A percentile compares a stretch with the other conserved stretches of the same genome.
Conservation (phyloP, 2,329 filamentous ascomycete species). For the Colletotrichum simmondsii region DNA sequence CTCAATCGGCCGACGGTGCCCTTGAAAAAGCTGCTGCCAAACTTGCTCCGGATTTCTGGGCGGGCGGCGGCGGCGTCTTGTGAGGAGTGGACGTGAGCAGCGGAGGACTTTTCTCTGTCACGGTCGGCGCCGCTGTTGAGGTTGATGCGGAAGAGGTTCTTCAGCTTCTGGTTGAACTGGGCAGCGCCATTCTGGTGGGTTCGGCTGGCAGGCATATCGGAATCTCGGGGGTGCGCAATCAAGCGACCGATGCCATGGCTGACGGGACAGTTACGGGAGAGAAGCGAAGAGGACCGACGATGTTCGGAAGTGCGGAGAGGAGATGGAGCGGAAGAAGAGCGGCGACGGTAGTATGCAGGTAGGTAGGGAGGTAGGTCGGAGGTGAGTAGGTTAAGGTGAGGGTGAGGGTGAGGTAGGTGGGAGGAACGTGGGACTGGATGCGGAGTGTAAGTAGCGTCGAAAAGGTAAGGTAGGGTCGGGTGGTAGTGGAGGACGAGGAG, state of each 20-base stretch:
- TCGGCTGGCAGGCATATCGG: constrained; percentile 65
- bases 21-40: constrained; percentile 90
- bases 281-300: constrained; percentile 24
- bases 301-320: constrained; percentile 22
- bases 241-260: constrained; percentile 51
- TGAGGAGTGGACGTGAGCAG: constrained; percentile 51
- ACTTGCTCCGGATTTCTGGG: constrained; percentile 65
- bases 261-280: constrained; percentile 26
- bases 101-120: constrained; percentile 46
- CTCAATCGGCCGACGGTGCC: constrained; percentile 87
- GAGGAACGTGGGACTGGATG: constrained; percentile 23
- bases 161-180: constrained; percentile 75
- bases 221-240: constrained; percentile 36
- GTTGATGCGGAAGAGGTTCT: constrained; percentile 79
- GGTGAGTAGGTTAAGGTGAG: constrained; percentile 5
- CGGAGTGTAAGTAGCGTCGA: constrained; percentile 3
- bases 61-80: constrained; percentile 47
- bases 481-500: neutral
- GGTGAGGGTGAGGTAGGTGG: neutral
- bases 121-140: constrained; percentile 52
- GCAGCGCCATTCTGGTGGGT: constrained; percentile 58
- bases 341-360: neutral
- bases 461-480: neutral
- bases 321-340: constrained; percentile 17
- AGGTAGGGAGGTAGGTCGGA: neutral